Conservation (phyloP, 495 filamentous ascomycete species). For the Venustampulla echinocandica region DNA sequence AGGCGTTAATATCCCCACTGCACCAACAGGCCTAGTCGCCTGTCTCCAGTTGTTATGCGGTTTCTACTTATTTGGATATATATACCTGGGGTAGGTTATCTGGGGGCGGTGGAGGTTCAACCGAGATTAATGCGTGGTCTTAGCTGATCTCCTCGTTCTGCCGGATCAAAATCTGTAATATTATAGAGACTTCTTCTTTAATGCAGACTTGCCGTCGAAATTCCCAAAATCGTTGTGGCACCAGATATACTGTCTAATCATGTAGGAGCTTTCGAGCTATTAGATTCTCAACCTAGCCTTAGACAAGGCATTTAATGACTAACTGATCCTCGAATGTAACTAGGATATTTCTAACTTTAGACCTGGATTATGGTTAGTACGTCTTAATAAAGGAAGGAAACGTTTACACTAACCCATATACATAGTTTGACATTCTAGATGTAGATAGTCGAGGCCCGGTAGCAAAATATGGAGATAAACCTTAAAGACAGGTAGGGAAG, state of each 20-base stretch:
- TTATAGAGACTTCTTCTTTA: constrained; percentile 28
- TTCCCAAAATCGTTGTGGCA: constrained; percentile 33
- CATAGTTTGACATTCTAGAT: constrained; percentile 30
- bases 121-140: constrained; percentile 35
- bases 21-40: no score
- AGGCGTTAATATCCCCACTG: no score
- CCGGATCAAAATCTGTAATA: constrained; percentile 35
- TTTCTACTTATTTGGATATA: no score
- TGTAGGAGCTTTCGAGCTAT: constrained; percentile 34
- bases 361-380: constrained; percentile 27
- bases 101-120: constrained; percentile 30
- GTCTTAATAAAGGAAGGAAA: background rate
- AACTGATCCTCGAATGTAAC: constrained; percentile 36
- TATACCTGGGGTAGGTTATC: constrained; percentile 36
- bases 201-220: constrained; percentile 17
- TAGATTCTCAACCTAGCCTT: constrained; percentile 29
- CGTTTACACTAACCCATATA: constrained; percentile 27
- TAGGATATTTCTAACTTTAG: constrained; percentile 42
- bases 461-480: background rate
- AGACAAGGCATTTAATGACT: constrained; percentile 33
- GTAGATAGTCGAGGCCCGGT: constrained; percentile 37
- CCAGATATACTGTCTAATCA: constrained; percentile 31
- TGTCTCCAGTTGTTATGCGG: no score
- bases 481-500: background rate
- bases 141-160: constrained; percentile 25